Base-by-base conservation (phyloP, 305 asterid genomes). In the Solanum hybrid region DNA sequence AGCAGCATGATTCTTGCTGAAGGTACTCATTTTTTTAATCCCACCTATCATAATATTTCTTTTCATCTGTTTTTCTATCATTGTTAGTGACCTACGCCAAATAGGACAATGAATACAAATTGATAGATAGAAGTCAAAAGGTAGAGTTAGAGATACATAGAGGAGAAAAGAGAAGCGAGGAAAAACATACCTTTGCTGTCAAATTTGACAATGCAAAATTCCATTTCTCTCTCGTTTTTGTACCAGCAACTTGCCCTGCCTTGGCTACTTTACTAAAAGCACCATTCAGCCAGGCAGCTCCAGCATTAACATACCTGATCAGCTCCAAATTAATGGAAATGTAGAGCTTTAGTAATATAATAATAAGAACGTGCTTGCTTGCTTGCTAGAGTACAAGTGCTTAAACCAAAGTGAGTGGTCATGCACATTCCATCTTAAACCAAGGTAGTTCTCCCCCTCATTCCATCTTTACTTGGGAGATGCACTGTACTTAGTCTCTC, bases 201-300 rank as follows among this genome's bases (percentile, higher is more conserved):
- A 97, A 92, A 94, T 97, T 97, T 78, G 99, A 94, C 75, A 96
- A 34, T 17, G 99, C 96, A 69, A 93, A 26, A 90, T 90, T 97
- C 99, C 98, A 96, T 91, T 95, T 96, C 87, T 95, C 97, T 92
- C 97, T 96, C 81, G 99, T 95, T 94, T 96, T 97, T 71, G 96
- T 88, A 86, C 98, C 96, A 91, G 99, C 99, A 79, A 92, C 95
- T 92, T 96, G 99, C 88, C 99, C 97, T 73, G 92, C 98, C 92
- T 93, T 96, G 87, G 99, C 94, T 85, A 95, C 99, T 93, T 94
- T 95, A 94, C 86, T 92, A 92, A 96, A 94, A 91, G 98, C 98
- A 79, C 98, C 99, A 87, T 95, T 97, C 91, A 97, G 93, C 99
- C 99, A 96, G 93, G 97, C 85, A 72, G 99, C 91, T 92, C 99